These are phyloP conservation scores for Coccomyxa sp. DNA, from an alignment of 139 green algal species.

Conservation along the genomic window DNA sequence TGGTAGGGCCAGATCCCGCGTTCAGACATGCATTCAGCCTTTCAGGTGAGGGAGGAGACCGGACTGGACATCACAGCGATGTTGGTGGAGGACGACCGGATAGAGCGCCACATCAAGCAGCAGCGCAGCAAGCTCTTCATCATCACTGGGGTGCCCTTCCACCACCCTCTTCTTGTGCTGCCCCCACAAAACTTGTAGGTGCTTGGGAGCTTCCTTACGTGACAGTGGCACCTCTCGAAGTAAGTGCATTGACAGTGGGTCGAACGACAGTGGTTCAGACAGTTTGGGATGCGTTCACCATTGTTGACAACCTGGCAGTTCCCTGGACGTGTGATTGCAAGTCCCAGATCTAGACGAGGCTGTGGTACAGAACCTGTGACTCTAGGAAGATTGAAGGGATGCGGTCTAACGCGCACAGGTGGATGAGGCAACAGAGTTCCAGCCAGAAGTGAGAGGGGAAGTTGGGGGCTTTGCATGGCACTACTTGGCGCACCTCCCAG, in stretches of 20 bases:
- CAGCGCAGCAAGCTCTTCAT: slow-evolving; percentile 76
- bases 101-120: slow-evolving; percentile 55
- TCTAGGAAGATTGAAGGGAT: no score
- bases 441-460: slow-evolving; percentile 53
- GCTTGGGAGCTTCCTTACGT: background rate
- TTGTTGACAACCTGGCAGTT: no score
- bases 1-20: no score
- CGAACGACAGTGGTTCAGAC: no score
- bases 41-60: slow-evolving; percentile 81
- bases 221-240: background rate
- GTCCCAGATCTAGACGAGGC: no score
- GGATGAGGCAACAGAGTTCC: slow-evolving; percentile 59
- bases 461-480: slow-evolving; percentile 83
- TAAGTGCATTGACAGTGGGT: background rate
- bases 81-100: slow-evolving; percentile 48
- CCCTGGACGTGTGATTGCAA: no score
- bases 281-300: no score
- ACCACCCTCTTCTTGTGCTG: no score
- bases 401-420: slow-evolving; percentile 26
- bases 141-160: slow-evolving; percentile 39
- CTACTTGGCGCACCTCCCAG: slow-evolving; percentile 49
- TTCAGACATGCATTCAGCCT: no score
- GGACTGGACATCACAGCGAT: slow-evolving; percentile 52
- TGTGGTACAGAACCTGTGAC: no score
- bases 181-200: background rate